A percentile compares a stretch with the other conserved stretches of the same genome.
These are phyloP conservation scores for Plantago elongata DNA, from an alignment of 257 asterid genomes.

Conservation along the genomic window DNA sequence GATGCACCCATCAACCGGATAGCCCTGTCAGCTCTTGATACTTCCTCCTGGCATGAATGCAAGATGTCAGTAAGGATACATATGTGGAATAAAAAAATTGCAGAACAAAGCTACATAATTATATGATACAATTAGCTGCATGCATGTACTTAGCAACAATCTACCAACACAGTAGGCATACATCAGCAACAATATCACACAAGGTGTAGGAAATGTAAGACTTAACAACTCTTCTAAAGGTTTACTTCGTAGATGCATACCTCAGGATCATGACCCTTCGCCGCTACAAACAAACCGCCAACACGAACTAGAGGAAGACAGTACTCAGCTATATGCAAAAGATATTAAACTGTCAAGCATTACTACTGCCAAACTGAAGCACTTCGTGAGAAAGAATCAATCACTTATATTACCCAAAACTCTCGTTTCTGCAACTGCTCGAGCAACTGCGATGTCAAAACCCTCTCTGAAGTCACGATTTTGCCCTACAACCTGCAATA, in stretches of 20 bases:
- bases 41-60: slow-evolving; percentile 62
- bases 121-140: background rate
- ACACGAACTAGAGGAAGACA: slow-evolving; percentile 90
- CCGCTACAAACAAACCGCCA: slow-evolving; percentile 90
- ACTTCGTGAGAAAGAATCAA: background rate
- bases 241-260: slow-evolving; percentile 25
- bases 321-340: slow-evolving; percentile 64
- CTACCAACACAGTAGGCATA: background rate
- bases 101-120: slow-evolving; percentile 3
- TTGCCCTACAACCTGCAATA: slow-evolving; percentile 67
- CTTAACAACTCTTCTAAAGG: background rate
- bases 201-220: no score
- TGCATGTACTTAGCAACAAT: background rate
- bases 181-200: no score
- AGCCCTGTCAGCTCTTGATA: slow-evolving; percentile 73
- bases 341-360: slow-evolving; percentile 17
- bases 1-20: slow-evolving; percentile 80
- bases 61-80: slow-evolving; percentile 4
- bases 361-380: slow-evolving; percentile 6
- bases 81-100: background rate
- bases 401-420: slow-evolving; percentile 47
- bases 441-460: slow-evolving; percentile 82
- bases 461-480: slow-evolving; percentile 61
- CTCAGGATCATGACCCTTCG: slow-evolving; percentile 93
- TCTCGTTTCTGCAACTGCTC: slow-evolving; percentile 99